Base-by-base conservation (phyloP, 768 basidiomycete species). In the Mrakia blollopis region DNA sequence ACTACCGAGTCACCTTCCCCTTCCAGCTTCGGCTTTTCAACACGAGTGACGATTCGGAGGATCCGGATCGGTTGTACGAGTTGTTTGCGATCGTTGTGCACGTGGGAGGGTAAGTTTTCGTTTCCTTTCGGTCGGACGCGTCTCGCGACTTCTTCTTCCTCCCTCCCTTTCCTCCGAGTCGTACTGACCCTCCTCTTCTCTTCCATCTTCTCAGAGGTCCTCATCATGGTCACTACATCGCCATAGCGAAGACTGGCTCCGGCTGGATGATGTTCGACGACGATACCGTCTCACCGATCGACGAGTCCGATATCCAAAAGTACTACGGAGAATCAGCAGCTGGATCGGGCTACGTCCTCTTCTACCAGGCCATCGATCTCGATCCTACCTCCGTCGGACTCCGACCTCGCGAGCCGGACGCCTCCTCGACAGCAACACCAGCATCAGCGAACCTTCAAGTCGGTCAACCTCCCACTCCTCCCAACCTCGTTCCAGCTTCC, bases 21-120 rank as follows among this genome's bases (percentile, higher is more conserved):
- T 88, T 93, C 79, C 92, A 98, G 83, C 89, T 99, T 57, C 89
- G 96, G 77, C 85, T 99, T 75, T 98, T 98, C 86, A 98, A 99
- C 83, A 98, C 97, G 61, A 91, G 94, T 71, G 97, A 99, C 83
- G 93, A 95, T 80, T 89, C 91, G 67, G 89, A 91, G 72, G 89
- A 98, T 82, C 92, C 94, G 0, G 97, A 99, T 83, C 87, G 95
- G 73, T 83, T 98, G 78, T 99, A 97, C 85, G 90, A 92, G 83
- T 88, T 99, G 37, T 98, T 95, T 83, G 94, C 93, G 21, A 93
- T 98, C 76, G 95, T 99, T 47, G 93, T 99, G n/a, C 97, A 99
- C 84, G 95, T 99, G 79, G 97, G 97, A 87, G 92, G 89, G 95
- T 96, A 84, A 82, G 93, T 89, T 10, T 32, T 21, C 14, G 10